phyloP scores from a whole-genome alignment of 768 basidiomycete species.

The Serendipita vermifera region DNA sequence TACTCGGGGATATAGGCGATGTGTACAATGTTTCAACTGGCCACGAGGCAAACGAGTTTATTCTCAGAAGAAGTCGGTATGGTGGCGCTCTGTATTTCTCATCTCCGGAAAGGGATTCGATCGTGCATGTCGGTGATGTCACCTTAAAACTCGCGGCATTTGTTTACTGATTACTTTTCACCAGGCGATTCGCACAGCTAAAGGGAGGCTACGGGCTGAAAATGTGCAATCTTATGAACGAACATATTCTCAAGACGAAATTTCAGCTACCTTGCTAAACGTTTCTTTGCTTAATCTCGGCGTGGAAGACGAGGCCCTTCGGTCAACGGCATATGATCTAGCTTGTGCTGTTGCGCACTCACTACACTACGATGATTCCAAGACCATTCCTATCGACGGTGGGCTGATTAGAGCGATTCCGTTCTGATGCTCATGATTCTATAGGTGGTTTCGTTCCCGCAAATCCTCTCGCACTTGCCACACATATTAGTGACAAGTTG shows the following conservation, averaged over 20 bases:
- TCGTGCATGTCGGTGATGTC: slow-evolving; percentile 48
- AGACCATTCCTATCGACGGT: slow-evolving; percentile 62
- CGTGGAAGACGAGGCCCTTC: slow-evolving; percentile 59
- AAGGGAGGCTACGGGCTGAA: slow-evolving; percentile 42
- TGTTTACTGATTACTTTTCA: slow-evolving; percentile 6
- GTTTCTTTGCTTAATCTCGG: slow-evolving; percentile 71
- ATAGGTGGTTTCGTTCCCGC: slow-evolving; percentile 60
- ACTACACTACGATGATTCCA: slow-evolving; percentile 62
- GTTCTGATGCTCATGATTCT: neutral
- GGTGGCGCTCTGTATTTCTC: slow-evolving; percentile 66
- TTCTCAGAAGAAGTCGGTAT: slow-evolving; percentile 59
- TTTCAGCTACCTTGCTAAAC: slow-evolving; percentile 77
- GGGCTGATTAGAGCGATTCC: slow-evolving; percentile 14
- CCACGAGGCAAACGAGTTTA: slow-evolving; percentile 55
- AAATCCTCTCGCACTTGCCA: slow-evolving; percentile 47
- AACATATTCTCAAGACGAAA: slow-evolving; percentile 65
- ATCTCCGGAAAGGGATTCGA: slow-evolving; percentile 50
- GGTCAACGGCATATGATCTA: slow-evolving; percentile 66
- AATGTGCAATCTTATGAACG: slow-evolving; percentile 35
- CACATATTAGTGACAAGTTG: slow-evolving; percentile 55
- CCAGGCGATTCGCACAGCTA: slow-evolving; percentile 63
- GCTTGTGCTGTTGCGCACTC: slow-evolving; percentile 63
- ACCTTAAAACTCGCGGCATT: neutral
- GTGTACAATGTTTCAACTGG: slow-evolving; percentile 71
- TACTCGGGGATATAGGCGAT: slow-evolving; percentile 71